Percentiles rank a stretch among this genome's conserved stretches.
Evolutionary conservation across 2,329 filamentous ascomycete genomes (phyloP).

Genomic region (Aspergillus transmontanensis): DNA sequence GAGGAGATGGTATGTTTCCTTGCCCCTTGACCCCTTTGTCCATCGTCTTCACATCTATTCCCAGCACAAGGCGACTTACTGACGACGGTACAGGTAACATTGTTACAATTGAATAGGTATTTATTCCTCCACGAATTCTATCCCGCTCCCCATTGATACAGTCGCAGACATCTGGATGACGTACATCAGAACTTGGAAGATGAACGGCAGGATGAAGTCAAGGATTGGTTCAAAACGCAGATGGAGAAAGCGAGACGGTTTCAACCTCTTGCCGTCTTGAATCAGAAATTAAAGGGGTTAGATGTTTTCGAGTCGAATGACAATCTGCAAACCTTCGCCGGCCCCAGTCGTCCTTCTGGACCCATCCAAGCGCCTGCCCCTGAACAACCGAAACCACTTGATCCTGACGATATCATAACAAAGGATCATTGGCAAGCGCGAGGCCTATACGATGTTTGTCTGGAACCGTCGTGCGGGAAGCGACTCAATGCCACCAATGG

Average conservation of each 20-base stretch:
- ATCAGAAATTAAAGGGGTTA: conserved; percentile 88
- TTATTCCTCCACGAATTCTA: conserved; percentile 2
- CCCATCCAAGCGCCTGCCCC: conserved; percentile 28
- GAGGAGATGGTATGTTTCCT: conserved; percentile 81
- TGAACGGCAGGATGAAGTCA: conserved; percentile 88
- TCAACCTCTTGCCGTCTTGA: conserved; percentile 85
- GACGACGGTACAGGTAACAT: conserved; percentile 67
- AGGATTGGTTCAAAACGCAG: conserved; percentile 95
- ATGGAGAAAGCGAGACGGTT: conserved; percentile 92
- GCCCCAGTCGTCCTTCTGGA: conserved; percentile 36
- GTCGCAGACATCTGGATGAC: conserved; percentile 75
- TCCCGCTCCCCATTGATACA: conserved; percentile 24
- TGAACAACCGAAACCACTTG: conserved; percentile 50
- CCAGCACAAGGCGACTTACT: conserved; percentile 6
- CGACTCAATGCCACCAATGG: conserved; percentile 77
- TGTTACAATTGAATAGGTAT: conserved; percentile 85
- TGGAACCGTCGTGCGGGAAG: conserved; percentile 83
- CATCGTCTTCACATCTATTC: not conserved
- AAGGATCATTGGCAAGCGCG: conserved; percentile 85
- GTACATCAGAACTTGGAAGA: conserved; percentile 86
- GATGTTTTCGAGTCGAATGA: conserved; percentile 95
- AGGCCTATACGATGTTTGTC: conserved; percentile 74
- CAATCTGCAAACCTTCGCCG: conserved; percentile 50
- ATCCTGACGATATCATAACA: conserved; percentile 89
- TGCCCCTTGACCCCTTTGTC: not conserved